These are phyloP conservation scores for Exutisphaerella laricina DNA, from an alignment of 2,329 filamentous ascomycete genomes.

Conservation along the genomic window DNA sequence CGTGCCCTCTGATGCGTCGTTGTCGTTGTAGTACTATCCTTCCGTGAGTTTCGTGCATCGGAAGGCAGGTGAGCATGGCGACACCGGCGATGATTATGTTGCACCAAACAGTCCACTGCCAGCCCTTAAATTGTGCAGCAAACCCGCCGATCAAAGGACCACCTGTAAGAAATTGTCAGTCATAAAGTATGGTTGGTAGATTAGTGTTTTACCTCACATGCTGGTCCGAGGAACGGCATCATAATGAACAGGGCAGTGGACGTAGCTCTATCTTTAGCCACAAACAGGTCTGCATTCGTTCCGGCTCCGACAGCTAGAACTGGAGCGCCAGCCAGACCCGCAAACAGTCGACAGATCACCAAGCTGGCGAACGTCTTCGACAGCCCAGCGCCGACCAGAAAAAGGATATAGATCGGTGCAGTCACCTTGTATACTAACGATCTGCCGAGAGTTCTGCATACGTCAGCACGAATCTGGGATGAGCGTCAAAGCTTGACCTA, in stretches of 20 bases:
- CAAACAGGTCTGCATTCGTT: constrained; percentile 38
- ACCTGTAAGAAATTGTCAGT: too few species aligned
- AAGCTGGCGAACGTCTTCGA: constrained; percentile 23
- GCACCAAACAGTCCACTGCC: constrained; percentile 42
- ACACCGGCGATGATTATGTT: constrained; percentile 39
- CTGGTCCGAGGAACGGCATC: constrained; percentile 39
- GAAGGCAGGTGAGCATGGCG: constrained; percentile 36
- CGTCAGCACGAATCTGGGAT: constrained; percentile 32
- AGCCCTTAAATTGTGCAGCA: constrained; percentile 37
- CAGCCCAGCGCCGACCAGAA: constrained; percentile 31
- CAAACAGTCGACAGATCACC: constrained; percentile 40
- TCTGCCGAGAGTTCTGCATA: constrained; percentile 28
- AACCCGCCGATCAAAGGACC: constrained; percentile 35
- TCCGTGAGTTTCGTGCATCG: constrained; percentile 54
- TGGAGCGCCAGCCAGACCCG: constrained; percentile 37
- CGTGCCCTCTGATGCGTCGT: constrained; percentile 32
- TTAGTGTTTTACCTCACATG: constrained; percentile 26
- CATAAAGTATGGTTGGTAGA: too few species aligned
- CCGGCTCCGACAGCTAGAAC: constrained; percentile 41
- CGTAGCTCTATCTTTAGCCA: constrained; percentile 31
- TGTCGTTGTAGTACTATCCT: constrained; percentile 40
- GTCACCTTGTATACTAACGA: constrained; percentile 34
- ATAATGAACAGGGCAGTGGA: constrained; percentile 36
- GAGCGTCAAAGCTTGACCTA: constrained; percentile 48
- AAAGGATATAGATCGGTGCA: constrained; percentile 33